These are phyloP conservation scores for Rosellinia necatrix DNA, from an alignment of 2,329 filamentous ascomycete species.

Conservation along the genomic window DNA sequence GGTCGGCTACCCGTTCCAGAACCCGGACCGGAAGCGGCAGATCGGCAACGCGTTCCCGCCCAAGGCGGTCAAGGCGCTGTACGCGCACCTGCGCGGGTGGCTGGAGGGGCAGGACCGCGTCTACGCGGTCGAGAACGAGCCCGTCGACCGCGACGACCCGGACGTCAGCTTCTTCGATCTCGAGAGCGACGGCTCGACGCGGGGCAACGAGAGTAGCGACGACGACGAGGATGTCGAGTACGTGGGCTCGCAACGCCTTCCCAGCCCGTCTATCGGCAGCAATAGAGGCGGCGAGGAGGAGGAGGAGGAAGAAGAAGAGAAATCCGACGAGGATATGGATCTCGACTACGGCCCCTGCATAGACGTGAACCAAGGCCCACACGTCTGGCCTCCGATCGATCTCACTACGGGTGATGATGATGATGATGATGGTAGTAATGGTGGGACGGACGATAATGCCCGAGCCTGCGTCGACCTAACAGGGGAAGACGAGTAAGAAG, in stretches of 20 bases:
- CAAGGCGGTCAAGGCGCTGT: constrained; percentile 54
- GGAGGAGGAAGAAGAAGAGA: no score
- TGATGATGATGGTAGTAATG: no score
- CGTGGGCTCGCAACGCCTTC: constrained; percentile 20
- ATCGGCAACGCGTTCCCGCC: constrained; percentile 83
- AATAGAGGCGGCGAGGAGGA: constrained; percentile 18
- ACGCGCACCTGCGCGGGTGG: constrained; percentile 53
- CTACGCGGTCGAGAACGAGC: constrained; percentile 24
- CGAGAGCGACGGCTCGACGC: constrained; percentile 13
- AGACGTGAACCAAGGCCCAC: constrained; percentile 20
- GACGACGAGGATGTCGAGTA: constrained; percentile 30
- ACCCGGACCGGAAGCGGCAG: constrained; percentile 58
- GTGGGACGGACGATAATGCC: no score
- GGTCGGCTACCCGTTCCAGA: constrained; percentile 59
- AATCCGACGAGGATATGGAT: no score
- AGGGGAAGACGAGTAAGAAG: neutral
- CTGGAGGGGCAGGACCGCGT: constrained; percentile 51
- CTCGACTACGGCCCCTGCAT: constrained; percentile 22
- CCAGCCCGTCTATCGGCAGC: constrained; percentile 10
- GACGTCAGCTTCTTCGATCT: constrained; percentile 21
- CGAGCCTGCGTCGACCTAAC: constrained; percentile 5
- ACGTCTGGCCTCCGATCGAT: neutral
- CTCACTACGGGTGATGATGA: neutral
- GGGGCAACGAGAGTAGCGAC: constrained; percentile 6
- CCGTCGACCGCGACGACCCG: constrained; percentile 29